Conservation (phyloP, 352 stramenopile species). For the Pythium biforme region DNA sequence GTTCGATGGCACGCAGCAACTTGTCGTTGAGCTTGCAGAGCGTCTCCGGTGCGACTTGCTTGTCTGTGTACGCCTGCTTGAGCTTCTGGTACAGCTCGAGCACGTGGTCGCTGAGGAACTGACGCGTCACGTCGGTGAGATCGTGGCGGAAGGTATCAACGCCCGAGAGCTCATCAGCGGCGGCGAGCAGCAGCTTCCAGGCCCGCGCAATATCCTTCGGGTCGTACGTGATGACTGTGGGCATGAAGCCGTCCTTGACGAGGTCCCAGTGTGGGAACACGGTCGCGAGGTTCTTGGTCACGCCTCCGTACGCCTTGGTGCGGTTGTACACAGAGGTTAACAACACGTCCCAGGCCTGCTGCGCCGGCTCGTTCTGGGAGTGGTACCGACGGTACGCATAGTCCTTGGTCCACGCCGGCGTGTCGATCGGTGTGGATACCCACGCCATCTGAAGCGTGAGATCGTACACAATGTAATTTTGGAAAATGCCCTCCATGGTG, state of each 20-base stretch:
- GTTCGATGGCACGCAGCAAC: conserved; percentile 49
- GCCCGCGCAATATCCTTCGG: conserved; percentile 51
- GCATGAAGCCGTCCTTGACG: conserved; percentile 68
- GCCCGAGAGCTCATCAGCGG: conserved; percentile 34
- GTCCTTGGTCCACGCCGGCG: conserved; percentile 45
- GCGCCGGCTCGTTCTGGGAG: conserved; percentile 41
- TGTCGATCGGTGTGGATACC: conserved; percentile 42
- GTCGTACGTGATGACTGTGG: conserved; percentile 71
- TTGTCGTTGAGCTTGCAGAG: conserved; percentile 41
- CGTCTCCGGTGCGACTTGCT: conserved; percentile 28
- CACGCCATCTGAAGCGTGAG: conserved; percentile 74
- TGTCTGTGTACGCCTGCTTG: conserved; percentile 43
- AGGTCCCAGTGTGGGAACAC: conserved; percentile 72
- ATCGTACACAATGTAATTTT: conserved; percentile 88
- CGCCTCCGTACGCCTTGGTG: conserved; percentile 55
- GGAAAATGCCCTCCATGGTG: conserved; percentile 86
- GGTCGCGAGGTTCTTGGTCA: conserved; percentile 72
- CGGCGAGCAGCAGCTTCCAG: conserved; percentile 56
- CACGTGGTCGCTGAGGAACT: conserved; percentile 68
- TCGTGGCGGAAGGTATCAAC: conserved; percentile 72
- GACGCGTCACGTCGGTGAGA: conserved; percentile 76
- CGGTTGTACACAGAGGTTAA: conserved; percentile 72
- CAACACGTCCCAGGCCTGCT: conserved; percentile 55
- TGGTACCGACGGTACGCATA: conserved; percentile 68
- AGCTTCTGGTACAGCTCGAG: conserved; percentile 60